Base-by-base conservation (phyloP, 768 basidiomycete genomes). In the Calocybe cyanea region DNA sequence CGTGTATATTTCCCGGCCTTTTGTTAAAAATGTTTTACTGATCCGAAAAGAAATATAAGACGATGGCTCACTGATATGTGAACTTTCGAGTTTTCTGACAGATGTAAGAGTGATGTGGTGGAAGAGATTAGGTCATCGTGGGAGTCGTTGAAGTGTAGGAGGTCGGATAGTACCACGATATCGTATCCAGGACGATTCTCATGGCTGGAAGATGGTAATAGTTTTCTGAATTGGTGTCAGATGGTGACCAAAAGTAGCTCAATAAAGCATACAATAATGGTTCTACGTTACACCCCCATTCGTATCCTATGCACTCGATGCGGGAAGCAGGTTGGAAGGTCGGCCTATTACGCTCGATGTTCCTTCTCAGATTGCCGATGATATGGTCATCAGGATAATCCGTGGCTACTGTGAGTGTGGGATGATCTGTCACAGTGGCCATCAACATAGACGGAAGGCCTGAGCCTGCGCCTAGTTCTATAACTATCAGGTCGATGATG, bases 401-500 rank as follows among this genome's bases (percentile, higher is more conserved):
- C 2, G 82, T 86, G 17, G 72, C 69, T 11, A 85, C 77, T 30
- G 85, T 66, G 28, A 80, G 62, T 8, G 71, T 63, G 3, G 83
- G 81, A 2, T 77, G 65, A 2, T 63, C 53, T 2, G 62, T 46
- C 8, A 66, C 55, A 6, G 72, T 76, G 33, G 80, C 68, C 28
- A 78, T 54, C 1, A 89, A 67, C 1, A 87, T 64, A 0, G 82
- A 85, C 4, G 85, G 85, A 7, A 90, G 59, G 14, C 78, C 85
- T 36, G 77, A 74, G 5, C 87, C 85, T 7, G 84, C 76, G 2
- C 83, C 85, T 2, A 88, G 74, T 58, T 89, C 87, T n/a, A 88
- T 56, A 1, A 83, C 84, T 85, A 38, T 7, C 9, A 50, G n/a
- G 44, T 11, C 31, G 6, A 36, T 35, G 41, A 18, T 25, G n/a